phyloP scores from a whole-genome alignment of 225 moss, liverwort and hornwort species.

The Neckera pumila region DNA sequence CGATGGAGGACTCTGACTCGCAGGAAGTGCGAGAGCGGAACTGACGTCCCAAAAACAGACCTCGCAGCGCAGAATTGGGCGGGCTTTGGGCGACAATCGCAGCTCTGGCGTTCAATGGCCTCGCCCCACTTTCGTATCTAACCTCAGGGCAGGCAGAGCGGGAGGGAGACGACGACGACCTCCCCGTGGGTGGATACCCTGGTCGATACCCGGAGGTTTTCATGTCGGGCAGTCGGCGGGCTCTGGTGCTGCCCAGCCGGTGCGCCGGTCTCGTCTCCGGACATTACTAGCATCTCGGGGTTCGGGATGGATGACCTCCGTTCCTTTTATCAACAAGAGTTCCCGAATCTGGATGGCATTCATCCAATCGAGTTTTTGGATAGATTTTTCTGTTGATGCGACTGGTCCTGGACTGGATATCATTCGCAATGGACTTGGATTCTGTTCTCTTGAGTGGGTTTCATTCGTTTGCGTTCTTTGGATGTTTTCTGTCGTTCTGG shows the following conservation, averaged over 20 bases:
- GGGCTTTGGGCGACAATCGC: background rate
- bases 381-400: background rate
- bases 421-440: background rate
- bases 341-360: accelerated
- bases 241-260: background rate
- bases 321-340: background rate
- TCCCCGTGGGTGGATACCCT: background rate
- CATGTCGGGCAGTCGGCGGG: background rate
- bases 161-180: background rate
- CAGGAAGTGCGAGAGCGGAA: background rate
- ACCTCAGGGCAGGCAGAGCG: background rate
- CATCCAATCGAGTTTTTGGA: background rate
- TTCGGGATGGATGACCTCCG: background rate
- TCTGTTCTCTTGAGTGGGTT: background rate
- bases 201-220: background rate
- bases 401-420: background rate
- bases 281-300: background rate
- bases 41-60: background rate
- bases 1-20: background rate
- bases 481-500: background rate
- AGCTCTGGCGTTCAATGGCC: background rate
- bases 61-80: background rate
- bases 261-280: background rate
- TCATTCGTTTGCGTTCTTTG: background rate
- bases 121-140: conserved; percentile 12